A percentile compares a stretch with the other conserved stretches of the same genome.
Conservation (phyloP, 305 asterid genomes). For the Solanum hybrid region DNA sequence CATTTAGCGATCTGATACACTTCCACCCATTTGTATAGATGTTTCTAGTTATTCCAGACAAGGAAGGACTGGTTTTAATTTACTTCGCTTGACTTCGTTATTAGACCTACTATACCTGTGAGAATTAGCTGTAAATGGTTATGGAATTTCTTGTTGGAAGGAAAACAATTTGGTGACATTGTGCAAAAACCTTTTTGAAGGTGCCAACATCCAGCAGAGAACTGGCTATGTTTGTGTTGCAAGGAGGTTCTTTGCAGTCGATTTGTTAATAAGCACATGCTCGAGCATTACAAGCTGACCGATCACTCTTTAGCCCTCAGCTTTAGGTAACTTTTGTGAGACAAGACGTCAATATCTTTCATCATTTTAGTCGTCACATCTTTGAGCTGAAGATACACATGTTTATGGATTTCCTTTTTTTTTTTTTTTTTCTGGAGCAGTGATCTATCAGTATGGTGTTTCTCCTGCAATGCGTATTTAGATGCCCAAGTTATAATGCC, state of each 20-base stretch:
- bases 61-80: neutral
- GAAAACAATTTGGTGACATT: neutral
- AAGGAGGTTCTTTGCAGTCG: slow-evolving; percentile 82
- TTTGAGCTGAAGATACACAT: neutral
- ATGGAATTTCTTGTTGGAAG: neutral
- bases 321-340: slow-evolving; percentile 38
- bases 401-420: neutral
- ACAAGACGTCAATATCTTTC: neutral
- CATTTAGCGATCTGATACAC: neutral
- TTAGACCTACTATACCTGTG: neutral
- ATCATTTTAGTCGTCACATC: neutral
- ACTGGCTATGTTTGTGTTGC: slow-evolving; percentile 82
- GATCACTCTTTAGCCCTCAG: slow-evolving; percentile 62
- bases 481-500: slow-evolving; percentile 62
- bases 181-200: slow-evolving; percentile 15
- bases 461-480: slow-evolving; percentile 71
- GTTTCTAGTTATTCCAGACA: neutral
- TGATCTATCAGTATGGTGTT: slow-evolving; percentile 91
- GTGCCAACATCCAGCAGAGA: slow-evolving; percentile 67
- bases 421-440: slow-evolving; percentile 22
- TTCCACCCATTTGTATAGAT: neutral
- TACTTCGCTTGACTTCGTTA: neutral
- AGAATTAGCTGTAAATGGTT: too few relatives aligned
- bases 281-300: slow-evolving; percentile 49
- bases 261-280: slow-evolving; percentile 88